phyloP scores from a whole-genome alignment of 768 basidiomycete species.

The Mycena haematopus region DNA sequence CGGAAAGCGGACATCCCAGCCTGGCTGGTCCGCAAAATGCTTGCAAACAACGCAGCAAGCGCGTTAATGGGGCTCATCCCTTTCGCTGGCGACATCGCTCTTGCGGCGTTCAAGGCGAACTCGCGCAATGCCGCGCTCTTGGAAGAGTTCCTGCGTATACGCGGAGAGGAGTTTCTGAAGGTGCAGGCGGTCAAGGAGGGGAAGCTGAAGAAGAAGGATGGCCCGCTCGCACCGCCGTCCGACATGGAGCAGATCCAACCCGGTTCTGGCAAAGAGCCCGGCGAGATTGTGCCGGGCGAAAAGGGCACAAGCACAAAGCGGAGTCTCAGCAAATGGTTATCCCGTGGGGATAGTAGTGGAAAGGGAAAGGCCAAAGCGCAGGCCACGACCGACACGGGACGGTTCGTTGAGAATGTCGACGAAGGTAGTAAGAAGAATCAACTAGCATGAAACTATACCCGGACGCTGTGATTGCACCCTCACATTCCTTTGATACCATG shows the following conservation, averaged over 20 bases:
- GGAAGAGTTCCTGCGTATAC: slow-evolving; percentile 81
- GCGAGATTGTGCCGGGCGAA: slow-evolving; percentile 39
- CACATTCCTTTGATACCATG: not conserved
- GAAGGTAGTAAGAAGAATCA: not conserved
- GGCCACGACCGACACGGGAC: slow-evolving; percentile 9
- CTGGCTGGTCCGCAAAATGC: slow-evolving; percentile 78
- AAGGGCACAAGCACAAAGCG: slow-evolving; percentile 19
- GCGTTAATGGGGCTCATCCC: slow-evolving; percentile 72
- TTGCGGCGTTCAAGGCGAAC: slow-evolving; percentile 87
- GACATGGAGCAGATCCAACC: slow-evolving; percentile 57
- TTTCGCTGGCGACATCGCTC: slow-evolving; percentile 72
- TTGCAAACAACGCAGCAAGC: slow-evolving; percentile 76
- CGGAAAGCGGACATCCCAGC: slow-evolving; percentile 69
- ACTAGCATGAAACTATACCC: not conserved
- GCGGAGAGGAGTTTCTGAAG: slow-evolving; percentile 77
- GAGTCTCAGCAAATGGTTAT: slow-evolving; percentile 21
- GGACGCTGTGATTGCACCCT: not conserved
- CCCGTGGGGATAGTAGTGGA: not conserved
- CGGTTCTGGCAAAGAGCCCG: slow-evolving; percentile 54
- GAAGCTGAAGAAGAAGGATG: slow-evolving; percentile 30
- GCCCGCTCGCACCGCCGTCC: slow-evolving; percentile 30
- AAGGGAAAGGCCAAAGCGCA: slow-evolving; percentile 21
- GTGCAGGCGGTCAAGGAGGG: slow-evolving; percentile 45
- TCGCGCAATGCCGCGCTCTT: slow-evolving; percentile 86
- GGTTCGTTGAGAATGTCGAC: slow-evolving; percentile 28